Evolutionary conservation across 208 protist genomes (phyloP), one percentile per base, ranked within the genome.

Genomic region (Blastocrithidia nonstop): DNA sequence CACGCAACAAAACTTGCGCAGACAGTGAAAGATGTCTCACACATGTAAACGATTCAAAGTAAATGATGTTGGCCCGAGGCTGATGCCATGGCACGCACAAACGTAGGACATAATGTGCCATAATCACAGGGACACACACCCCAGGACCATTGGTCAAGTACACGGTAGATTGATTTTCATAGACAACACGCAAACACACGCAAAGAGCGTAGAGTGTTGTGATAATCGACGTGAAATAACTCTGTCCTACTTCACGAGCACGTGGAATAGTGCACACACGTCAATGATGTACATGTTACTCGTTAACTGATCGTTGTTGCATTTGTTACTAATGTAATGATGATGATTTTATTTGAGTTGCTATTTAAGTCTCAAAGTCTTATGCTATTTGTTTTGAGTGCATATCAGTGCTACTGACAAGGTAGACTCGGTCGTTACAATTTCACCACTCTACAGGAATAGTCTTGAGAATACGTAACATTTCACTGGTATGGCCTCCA

Each of bases 401-500:
- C 4, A n/a, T 32, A 50, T 96, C 86, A 8, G 74, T 91, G 11
- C 66, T 50, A 32, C 81, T 86, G 16, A 88, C 54, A 13, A 85
- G 49, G 48, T 88, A 88, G 40, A 79, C 70, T 0, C 62, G 55
- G 3, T 61, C 57, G 20, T 71, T 65, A 21, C 56, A 33, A 3
- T 40, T 28, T 71, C 73, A 87, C 31, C 74, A 42, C 19, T 45
- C 33, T 0, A 16, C 22, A 5, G 70, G 66, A 7, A 92, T 19
- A 6, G 47, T 41, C 3, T 45, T 46, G 32, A 95, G 64, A 25
- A 50, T 32, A 33, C 81, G 71, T 60, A 95, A 60, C 88, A 95
- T 95, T 49, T 95, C 88, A 32, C 71, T 85, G 1, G 88, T 95
- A 66, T 95, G 88, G 13, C 88, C 88, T 21, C 88, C 88, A 45